Conservation (phyloP, 2,329 filamentous ascomycete species). For the Botrytis galanthina region DNA sequence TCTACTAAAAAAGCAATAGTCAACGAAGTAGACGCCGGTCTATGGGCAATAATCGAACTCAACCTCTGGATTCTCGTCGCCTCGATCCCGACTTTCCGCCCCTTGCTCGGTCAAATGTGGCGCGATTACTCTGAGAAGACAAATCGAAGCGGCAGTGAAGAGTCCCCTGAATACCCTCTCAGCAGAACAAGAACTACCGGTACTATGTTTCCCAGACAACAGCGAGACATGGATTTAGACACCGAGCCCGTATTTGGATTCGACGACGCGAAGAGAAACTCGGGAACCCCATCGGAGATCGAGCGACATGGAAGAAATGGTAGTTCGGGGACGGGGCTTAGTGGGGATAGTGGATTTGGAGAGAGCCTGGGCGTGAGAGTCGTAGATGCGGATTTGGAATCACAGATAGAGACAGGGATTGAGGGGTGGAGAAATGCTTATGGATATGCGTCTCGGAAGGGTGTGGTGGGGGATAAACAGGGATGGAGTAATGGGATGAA, state of each 20-base stretch:
- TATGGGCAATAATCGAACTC: slow-evolving; percentile 8
- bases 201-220: neutral
- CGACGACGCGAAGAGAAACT: neutral
- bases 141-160: neutral
- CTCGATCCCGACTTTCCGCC: slow-evolving; percentile 12
- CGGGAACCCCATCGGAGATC: neutral
- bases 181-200: neutral
- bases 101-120: neutral
- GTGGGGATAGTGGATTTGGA: neutral
- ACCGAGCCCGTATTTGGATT: neutral
- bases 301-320: neutral
- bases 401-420: neutral
- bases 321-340: neutral
- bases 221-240: neutral
- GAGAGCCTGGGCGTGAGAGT: neutral
- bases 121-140: neutral
- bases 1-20: neutral
- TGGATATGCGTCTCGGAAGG: neutral
- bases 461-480: neutral
- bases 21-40: slow-evolving; percentile 1
- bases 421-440: neutral
- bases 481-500: neutral
- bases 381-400: neutral
- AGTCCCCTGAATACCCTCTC: neutral
- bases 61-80: slow-evolving; percentile 12